Evolutionary conservation across 2,329 filamentous ascomycete genomes (phyloP), one percentile per base, ranked within the genome.

Genomic region (Aspergillus sp.): DNA sequence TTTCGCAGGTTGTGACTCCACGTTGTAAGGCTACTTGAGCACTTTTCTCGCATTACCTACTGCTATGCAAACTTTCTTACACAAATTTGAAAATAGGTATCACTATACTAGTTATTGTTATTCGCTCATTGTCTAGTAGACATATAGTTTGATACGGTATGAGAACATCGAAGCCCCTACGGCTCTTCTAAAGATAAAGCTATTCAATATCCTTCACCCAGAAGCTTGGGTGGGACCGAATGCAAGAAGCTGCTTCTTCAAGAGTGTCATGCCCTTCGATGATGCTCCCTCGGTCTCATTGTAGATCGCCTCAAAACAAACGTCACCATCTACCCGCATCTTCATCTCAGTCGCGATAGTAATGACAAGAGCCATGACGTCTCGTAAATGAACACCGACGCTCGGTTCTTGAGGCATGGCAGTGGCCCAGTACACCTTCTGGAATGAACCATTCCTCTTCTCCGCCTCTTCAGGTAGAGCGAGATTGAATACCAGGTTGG

Each of bases 191-290:
- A 19, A 19, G 19, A 19, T 19, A 19, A 19, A 19, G 2, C 4
- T 19, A 19, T 19, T 19, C 19, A 4, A 2, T 19, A 19, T 19
- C 19, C 19, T 19, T 19, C 4, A 19, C 4, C 19, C 19, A 19
- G 19, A 19, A 19, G 19, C 19, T 19, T 19, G 2, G 19, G 19
- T 19, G 19, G 19, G 19, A 19, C 19, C 4, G 19, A 19, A 19
- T 19, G 39, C 39, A 33, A 33, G 30, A 40, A 40, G 39, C 39
- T 40, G 28, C 26, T 27, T 40, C 30, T 40, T 33, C 30, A 40
- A 26, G 13, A n/a, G 11, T 9, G 10, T 19, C 39, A 40, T 40
- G n/a, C 8, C 31, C 31, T 8, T 32, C 31, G n/a, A 32, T 2
- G n/a, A 32, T 32, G 8, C 31, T n/a, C n/a, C 31, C 8, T 32